Percentiles rank a stretch among this genome's conserved stretches.
These are phyloP conservation scores for Leccinum griseonigrum DNA, from an alignment of 1,284 basidiomycete species.

Conservation along the genomic window DNA sequence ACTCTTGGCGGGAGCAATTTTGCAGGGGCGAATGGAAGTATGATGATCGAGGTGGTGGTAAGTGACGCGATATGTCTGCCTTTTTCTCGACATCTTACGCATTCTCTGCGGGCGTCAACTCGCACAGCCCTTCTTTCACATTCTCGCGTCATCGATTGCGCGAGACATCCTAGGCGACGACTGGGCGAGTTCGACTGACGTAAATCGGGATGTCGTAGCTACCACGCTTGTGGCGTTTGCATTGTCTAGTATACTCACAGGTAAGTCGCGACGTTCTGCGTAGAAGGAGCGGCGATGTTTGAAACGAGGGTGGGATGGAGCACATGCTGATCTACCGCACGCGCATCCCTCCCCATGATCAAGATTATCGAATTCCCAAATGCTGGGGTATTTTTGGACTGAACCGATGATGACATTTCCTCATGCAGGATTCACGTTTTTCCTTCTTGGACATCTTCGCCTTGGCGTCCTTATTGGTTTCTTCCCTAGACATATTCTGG, in stretches of 20 bases:
- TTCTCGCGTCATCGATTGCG: constrained; percentile 81
- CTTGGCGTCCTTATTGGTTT: constrained; percentile 91
- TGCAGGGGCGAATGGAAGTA: constrained; percentile 88
- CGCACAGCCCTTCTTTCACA: constrained; percentile 88
- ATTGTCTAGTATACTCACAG: constrained; percentile 88
- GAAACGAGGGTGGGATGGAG: neutral
- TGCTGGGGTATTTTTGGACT: neutral
- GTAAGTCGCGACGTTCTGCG: constrained; percentile 35
- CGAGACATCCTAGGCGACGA: constrained; percentile 47
- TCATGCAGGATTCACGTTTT: constrained; percentile 71
- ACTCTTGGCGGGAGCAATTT: constrained; percentile 89
- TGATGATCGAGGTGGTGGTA: constrained; percentile 99
- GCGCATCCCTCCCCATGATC: neutral
- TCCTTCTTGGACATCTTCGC: constrained; percentile 79
- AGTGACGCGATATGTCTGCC: constrained; percentile 29
- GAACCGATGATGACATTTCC: constrained; percentile 9
- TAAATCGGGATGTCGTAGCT: constrained; percentile 74
- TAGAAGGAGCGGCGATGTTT: neutral
- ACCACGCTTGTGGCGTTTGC: constrained; percentile 92
- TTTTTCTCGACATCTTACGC: neutral
- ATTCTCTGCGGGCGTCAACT: neutral
- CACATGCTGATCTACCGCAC: constrained; percentile 2
- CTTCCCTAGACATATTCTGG: constrained; percentile 94
- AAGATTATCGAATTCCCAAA: constrained; percentile 17
- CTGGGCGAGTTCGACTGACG: constrained; percentile 52